These are phyloP conservation scores for Penicillium canariense DNA, from an alignment of 495 filamentous ascomycete genomes.

Conservation along the genomic window DNA sequence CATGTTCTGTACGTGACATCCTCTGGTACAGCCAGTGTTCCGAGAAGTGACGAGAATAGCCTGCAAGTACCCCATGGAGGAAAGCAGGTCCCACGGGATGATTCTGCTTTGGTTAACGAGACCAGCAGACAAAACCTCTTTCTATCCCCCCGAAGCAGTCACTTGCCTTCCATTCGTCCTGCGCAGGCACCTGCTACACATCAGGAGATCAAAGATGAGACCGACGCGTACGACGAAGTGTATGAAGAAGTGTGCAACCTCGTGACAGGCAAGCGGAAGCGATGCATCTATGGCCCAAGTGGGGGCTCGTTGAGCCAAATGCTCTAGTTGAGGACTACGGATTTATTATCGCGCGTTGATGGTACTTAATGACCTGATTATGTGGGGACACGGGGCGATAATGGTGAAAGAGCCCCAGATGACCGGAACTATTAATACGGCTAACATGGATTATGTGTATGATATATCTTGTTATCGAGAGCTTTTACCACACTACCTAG, in stretches of 20 bases:
- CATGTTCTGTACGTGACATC: background rate
- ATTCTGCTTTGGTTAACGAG: too few species aligned
- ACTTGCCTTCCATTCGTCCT: background rate
- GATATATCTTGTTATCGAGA: background rate
- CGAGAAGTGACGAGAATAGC: background rate
- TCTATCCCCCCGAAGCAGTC: background rate
- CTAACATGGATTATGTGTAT: background rate
- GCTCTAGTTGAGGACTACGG: background rate
- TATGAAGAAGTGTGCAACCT: conserved; percentile 28
- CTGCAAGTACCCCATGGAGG: background rate
- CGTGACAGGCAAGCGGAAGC: conserved; percentile 25
- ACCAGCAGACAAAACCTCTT: background rate
- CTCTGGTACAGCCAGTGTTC: background rate
- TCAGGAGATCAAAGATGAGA: background rate
- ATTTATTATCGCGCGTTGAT: background rate
- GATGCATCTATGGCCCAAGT: conserved; percentile 8
- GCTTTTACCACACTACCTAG: background rate
- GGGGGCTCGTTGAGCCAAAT: background rate
- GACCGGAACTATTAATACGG: too few species aligned
- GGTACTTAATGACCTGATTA: background rate
- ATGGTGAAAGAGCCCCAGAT: background rate
- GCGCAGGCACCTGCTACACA: background rate
- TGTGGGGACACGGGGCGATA: background rate
- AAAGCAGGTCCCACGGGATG: too few species aligned
- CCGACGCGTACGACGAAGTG: conserved; percentile 16